Evolutionary conservation across 2,329 filamentous ascomycete species (phyloP).

Genomic region (Sclerotinia subarctica): DNA sequence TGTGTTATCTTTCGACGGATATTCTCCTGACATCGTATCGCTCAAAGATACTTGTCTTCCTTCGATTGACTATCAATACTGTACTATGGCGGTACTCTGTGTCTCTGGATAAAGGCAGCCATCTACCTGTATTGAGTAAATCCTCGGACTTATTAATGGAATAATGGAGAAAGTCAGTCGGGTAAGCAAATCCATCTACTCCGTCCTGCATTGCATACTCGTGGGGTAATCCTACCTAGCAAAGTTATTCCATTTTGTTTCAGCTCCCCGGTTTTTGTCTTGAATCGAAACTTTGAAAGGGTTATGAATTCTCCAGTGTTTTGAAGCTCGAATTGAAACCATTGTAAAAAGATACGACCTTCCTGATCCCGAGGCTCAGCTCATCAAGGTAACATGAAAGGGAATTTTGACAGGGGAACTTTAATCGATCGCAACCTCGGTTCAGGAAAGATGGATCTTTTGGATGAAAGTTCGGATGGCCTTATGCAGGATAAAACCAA

Average conservation of each 20-base stretch:
- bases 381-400: background rate
- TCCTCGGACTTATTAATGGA: background rate
- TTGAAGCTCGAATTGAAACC: background rate
- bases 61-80: background rate
- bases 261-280: background rate
- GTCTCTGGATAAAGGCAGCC: background rate
- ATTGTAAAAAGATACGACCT: background rate
- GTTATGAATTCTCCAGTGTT: background rate
- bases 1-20: background rate
- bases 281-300: background rate
- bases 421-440: background rate
- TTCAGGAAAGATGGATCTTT: background rate
- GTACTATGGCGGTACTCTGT: background rate
- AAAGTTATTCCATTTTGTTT: background rate
- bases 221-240: constrained; percentile 7
- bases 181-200: constrained; percentile 2
- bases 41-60: background rate
- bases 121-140: background rate
- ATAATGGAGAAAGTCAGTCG: background rate
- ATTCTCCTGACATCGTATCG: background rate
- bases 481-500: background rate
- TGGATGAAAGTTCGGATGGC: background rate
- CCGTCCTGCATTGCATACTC: background rate
- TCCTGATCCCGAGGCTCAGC: background rate
- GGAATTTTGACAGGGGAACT: background rate